Base-by-base conservation (phyloP, 1,139 yeast genomes). In the Torulaspora pretoriensis region DNA sequence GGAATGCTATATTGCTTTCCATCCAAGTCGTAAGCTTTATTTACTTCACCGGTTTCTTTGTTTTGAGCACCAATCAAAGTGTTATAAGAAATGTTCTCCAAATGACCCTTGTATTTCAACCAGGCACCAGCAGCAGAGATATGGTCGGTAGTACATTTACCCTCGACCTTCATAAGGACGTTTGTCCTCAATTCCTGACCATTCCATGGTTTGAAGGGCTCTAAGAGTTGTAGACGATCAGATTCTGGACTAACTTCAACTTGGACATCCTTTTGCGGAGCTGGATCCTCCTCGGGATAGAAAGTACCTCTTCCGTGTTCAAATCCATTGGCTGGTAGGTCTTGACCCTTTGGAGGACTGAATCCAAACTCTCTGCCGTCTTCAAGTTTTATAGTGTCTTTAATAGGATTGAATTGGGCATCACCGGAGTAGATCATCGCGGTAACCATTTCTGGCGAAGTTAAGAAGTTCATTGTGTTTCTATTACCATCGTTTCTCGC, bases 121-220 rank as follows among this genome's bases (percentile, higher is more conserved):
- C 98, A 92, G n/a, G 83, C 94, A 63, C 98, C 98, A 29, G 98
- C 98, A 34, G 97, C 97, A 23, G 97, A 89, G 57, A 92, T 92
- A 64, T 92, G 98, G 68, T 92, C 98, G 33, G 98, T 92, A 37
- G 98, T 92, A 74, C 97, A 90, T 70, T 92, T 92, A 53, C 98
- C 98, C 71, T 88, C 90, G 42, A 90, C 97, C 71, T 90, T 92
- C 61, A 92, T 69, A 49, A 90, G 70, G 2, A 92, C 87, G 43
- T 79, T 79, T 32, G 90, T 78, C 51, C 77, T 72, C 54, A 90
- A 69, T 67, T 92, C 98, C 64, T 86, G 68, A 47, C 95, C 94
- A 49, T 80, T 71, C 89, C 96, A 92, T 23, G 95, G 78, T 38
- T 75, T 69, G 65, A 94, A 92, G 24, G 98, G 97, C 46, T 87